Evolutionary conservation across 331 rosid genomes (phyloP), one percentile per base, ranked within the genome.

Genomic region (Cucumis variabilis): DNA sequence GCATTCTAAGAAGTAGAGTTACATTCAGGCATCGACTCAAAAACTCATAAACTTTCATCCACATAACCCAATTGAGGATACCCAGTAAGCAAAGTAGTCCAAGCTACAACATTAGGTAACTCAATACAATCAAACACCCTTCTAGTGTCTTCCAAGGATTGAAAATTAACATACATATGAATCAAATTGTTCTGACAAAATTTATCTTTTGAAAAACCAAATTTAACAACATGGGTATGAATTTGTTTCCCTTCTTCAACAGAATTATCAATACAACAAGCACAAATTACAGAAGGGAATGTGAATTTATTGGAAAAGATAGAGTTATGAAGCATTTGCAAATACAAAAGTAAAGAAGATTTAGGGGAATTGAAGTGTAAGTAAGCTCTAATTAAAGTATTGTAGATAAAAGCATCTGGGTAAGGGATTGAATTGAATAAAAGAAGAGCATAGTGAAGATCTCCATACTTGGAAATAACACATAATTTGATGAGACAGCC

Each of bases 1-100:
- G 94, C 97, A 53, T 95, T 93, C 98, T 97, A 95, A 74, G 96
- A 89, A 66, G 88, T 93, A 70, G 92, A 87, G 37, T 87, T 91
- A 85, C 78, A 90, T 48, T 90, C 91, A 0, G 93, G 96, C 94
- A 92, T 93, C 83, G 88, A 89, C 25, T 93, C 89, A 33, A 93
- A 95, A 21, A 93, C 85, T 30, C 74, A 71, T 46, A 89, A 91
- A 21, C 96, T 94, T 63, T 92, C 87, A 9, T 95, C 95, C 20
- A 93, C 85, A 14, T 86, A 68, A 1, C 97, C 96, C 58, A 85
- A 90, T 3, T 69, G 91, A 16, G 96, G 89, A 87, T 91, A 91
- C 41, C 97, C 97, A 23, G 94, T 65, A 53, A 93, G 74, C 90
- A 95, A 78, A 14, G 89, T 92, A 5, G 95, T 95, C 94, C 94